Evolutionary conservation across 2,329 filamentous ascomycete species (phyloP).

Genomic region (Trichoderma citrinoviride): DNA sequence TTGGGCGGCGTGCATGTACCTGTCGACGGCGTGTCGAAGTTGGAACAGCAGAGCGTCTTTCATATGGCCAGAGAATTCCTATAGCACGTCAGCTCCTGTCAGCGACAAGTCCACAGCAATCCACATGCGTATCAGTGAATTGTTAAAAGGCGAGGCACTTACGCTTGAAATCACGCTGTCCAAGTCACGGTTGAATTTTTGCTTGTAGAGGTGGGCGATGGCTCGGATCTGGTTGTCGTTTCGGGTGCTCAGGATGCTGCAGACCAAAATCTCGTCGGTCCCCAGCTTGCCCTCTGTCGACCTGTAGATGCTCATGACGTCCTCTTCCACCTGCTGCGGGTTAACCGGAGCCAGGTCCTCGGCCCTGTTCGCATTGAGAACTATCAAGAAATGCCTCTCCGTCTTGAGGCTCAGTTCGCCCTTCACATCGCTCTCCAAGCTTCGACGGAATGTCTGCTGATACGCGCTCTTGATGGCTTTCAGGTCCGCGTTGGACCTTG

Average conservation of each 20-base stretch:
- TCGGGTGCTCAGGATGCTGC: conserved; percentile 70
- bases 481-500: conserved; percentile 82
- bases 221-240: conserved; percentile 83
- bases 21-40: conserved; percentile 72
- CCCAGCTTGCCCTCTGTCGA: conserved; percentile 71
- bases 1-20: conserved; percentile 77
- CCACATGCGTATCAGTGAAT: neutral
- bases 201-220: conserved; percentile 71
- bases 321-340: conserved; percentile 69
- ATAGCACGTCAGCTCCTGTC: neutral
- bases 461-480: conserved; percentile 81
- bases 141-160: conserved; percentile 29
- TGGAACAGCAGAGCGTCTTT: conserved; percentile 77
- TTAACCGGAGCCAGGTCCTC: conserved; percentile 76
- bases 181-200: conserved; percentile 67
- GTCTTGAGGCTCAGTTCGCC: conserved; percentile 84
- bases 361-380: conserved; percentile 68
- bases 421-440: conserved; percentile 69
- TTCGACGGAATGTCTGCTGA: conserved; percentile 60
- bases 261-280: conserved; percentile 74
- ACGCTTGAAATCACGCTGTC: conserved; percentile 71
- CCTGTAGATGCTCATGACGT: conserved; percentile 73
- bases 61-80: conserved; percentile 92
- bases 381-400: conserved; percentile 78
- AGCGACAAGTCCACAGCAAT: neutral